phyloP scores from a whole-genome alignment of 768 basidiomycete species.

The Termitomyces sp. region DNA sequence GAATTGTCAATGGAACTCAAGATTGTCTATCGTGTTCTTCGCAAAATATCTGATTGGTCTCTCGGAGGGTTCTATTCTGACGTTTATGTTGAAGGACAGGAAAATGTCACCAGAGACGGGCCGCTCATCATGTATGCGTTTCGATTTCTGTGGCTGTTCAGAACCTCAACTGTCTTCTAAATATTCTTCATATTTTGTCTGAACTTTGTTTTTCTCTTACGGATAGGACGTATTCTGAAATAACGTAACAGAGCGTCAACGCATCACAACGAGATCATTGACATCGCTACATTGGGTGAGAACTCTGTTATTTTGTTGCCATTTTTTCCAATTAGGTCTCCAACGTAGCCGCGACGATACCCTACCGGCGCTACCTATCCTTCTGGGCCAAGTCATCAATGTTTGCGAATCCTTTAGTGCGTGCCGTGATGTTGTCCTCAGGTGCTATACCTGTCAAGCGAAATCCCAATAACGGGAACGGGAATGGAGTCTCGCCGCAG shows the following conservation, averaged over 20 bases:
- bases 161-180: background rate
- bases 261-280: slow-evolving; percentile 72
- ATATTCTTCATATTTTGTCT: no score
- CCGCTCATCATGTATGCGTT: background rate
- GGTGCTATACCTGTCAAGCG: slow-evolving; percentile 38
- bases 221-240: background rate
- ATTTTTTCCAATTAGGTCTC: background rate
- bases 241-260: slow-evolving; percentile 44
- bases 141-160: background rate
- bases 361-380: slow-evolving; percentile 55
- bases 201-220: background rate
- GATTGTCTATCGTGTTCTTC: slow-evolving; percentile 57
- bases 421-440: slow-evolving; percentile 53
- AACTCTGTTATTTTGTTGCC: background rate
- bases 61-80: slow-evolving; percentile 62
- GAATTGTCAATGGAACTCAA: slow-evolving; percentile 42
- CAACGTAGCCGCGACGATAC: slow-evolving; percentile 50
- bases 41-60: slow-evolving; percentile 60
- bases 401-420: slow-evolving; percentile 56
- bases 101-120: slow-evolving; percentile 55
- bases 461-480: background rate
- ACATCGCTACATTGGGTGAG: slow-evolving; percentile 41
- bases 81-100: slow-evolving; percentile 52
- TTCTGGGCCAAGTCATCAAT: slow-evolving; percentile 74
- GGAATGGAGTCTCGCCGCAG: slow-evolving; percentile 26